phyloP scores from a whole-genome alignment of 441 rosid species.

The Oxalis stricta region DNA sequence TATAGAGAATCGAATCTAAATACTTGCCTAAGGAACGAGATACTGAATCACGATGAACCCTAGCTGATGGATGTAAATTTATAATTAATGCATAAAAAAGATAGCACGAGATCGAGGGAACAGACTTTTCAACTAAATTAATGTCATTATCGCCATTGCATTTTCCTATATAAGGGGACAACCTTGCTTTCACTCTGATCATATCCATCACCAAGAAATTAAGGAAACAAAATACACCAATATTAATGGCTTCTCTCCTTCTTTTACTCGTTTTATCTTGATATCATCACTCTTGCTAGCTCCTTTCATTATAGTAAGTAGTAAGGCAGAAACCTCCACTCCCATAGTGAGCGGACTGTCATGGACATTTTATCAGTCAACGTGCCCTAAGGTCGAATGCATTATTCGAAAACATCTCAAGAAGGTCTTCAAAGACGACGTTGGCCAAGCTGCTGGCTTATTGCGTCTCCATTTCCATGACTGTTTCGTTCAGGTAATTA shows the following conservation, averaged over 20 bases:
- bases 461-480: conserved; percentile 82
- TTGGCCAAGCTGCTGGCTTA: conserved; percentile 66
- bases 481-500: conserved; percentile 64
- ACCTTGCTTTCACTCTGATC: background rate
- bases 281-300: conserved; percentile 12
- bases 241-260: conserved; percentile 8
- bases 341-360: conserved; percentile 42
- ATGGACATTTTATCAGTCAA: conserved; percentile 32
- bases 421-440: conserved; percentile 41
- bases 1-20: no score
- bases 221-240: background rate
- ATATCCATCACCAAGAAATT: background rate
- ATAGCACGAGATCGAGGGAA: no score
- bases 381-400: conserved; percentile 50
- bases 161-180: background rate
- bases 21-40: no score
- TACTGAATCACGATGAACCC: no score
- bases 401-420: conserved; percentile 34
- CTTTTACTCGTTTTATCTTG: conserved; percentile 11
- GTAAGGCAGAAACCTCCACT: conserved; percentile 10
- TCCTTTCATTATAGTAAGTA: conserved; percentile 6
- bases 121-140: no score
- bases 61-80: no score
- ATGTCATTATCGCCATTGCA: no score
- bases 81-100: no score